Conservation (phyloP, 1,139 yeast species). For the Candida sanyaensis region DNA sequence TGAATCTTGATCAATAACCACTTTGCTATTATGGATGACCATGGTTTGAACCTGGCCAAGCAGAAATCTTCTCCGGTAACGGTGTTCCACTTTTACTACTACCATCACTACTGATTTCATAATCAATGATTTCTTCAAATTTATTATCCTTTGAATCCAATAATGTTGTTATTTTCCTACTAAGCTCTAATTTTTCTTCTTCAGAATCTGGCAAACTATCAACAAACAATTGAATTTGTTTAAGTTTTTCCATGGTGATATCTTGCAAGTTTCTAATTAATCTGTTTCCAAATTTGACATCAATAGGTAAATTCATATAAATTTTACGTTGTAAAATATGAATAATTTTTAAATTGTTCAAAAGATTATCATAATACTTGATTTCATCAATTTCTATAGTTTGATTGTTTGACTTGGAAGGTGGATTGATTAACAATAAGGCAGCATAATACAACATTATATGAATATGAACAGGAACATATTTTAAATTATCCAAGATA, state of each 20-base stretch:
- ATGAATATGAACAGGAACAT: conserved; percentile 72
- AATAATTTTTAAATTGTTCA: conserved; percentile 34
- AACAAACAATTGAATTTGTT: conserved; percentile 15
- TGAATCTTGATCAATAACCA: background rate
- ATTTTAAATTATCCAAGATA: conserved; percentile 56
- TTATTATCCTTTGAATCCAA: conserved; percentile 17
- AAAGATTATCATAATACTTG: conserved; percentile 22
- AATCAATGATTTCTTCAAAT: conserved; percentile 20
- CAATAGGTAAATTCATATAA: conserved; percentile 52
- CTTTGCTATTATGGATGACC: conserved; percentile 51
- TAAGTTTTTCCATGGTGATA: conserved; percentile 40
- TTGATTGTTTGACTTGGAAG: conserved; percentile 26
- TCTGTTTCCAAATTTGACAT: conserved; percentile 52
- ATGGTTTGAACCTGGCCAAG: conserved; percentile 72
- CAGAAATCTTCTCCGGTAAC: conserved; percentile 47
- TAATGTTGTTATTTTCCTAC: conserved; percentile 8
- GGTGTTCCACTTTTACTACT: conserved; percentile 33
- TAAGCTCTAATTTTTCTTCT: conserved; percentile 10
- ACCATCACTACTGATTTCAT: conserved; percentile 16
- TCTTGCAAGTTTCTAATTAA: conserved; percentile 47
- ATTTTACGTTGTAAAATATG: conserved; percentile 45
- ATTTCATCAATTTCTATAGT: conserved; percentile 18
- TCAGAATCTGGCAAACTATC: conserved; percentile 5
- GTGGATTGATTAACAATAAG: conserved; percentile 54
- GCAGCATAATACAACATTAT: conserved; percentile 73